Percentiles rank a stretch among this genome's conserved stretches.
These are phyloP conservation scores for Talaromyces sp. DNA, from an alignment of 2,329 filamentous ascomycete genomes.

Conservation along the genomic window DNA sequence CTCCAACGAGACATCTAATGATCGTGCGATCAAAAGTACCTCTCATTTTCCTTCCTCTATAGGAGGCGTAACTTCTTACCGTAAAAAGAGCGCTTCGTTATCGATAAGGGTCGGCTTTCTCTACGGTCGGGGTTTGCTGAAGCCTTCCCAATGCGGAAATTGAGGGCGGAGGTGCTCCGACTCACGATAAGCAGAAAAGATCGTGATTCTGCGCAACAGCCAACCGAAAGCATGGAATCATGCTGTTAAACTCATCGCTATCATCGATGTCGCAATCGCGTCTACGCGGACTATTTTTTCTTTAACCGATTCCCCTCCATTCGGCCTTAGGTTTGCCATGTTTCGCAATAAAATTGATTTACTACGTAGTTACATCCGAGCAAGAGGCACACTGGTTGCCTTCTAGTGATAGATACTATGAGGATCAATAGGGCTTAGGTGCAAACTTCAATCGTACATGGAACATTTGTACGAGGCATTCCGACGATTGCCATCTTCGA, in stretches of 20 bases:
- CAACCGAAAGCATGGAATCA: constrained; percentile 1
- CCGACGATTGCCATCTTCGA: too few relatives aligned
- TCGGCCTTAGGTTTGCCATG: too few relatives aligned
- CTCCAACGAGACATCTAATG: not conserved
- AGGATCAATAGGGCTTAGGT: too few relatives aligned
- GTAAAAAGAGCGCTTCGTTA: not conserved
- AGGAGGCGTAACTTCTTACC: not conserved
- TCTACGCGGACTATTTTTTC: not conserved
- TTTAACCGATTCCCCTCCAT: not conserved
- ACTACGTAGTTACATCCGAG: too few relatives aligned
- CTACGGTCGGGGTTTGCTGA: not conserved
- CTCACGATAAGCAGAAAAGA: not conserved
- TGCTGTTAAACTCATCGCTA: not conserved
- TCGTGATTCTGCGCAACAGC: not conserved
- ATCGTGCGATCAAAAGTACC: not conserved
- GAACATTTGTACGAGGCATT: too few relatives aligned
- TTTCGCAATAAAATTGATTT: too few relatives aligned
- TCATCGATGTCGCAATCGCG: not conserved
- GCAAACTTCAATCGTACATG: too few relatives aligned
- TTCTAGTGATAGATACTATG: too few relatives aligned
- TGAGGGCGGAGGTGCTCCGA: constrained; percentile 1
- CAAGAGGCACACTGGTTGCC: too few relatives aligned
- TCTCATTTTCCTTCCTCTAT: not conserved
- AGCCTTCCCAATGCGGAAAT: not conserved
- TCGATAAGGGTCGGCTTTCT: not conserved